Percentiles rank a stretch among this genome's conserved stretches.
Evolutionary conservation across 192 early-diverging fungal genomes (phyloP).

Genomic region (Coemansia sp.): DNA sequence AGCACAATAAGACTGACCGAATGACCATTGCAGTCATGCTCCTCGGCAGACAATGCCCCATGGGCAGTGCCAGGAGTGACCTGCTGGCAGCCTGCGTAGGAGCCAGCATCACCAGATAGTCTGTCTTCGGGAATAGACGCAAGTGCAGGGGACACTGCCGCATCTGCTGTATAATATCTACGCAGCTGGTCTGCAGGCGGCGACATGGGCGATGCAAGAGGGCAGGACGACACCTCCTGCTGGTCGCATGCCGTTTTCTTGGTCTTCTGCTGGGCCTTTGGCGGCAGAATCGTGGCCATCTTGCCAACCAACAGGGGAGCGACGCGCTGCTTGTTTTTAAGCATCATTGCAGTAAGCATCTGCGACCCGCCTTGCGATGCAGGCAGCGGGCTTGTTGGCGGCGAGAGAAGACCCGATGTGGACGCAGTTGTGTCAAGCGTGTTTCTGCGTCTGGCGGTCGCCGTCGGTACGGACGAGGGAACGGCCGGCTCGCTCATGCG

Average conservation of each 20-base stretch:
- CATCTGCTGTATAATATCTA: not conserved
- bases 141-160: not conserved
- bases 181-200: constrained; percentile 1
- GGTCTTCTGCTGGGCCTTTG: not conserved
- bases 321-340: constrained; percentile 2
- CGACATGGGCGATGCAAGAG: not conserved
- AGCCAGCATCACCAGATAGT: not conserved
- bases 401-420: not conserved
- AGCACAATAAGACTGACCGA: constrained; percentile 26
- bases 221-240: not conserved
- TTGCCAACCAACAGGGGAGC: constrained; percentile 3
- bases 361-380: not conserved
- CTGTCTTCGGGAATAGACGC: constrained; percentile 10
- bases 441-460: constrained; percentile 29
- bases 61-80: not conserved
- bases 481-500: constrained; percentile 36
- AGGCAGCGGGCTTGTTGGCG: not conserved
- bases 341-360: constrained; percentile 5
- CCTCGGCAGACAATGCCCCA: constrained; percentile 4
- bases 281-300: constrained; percentile 8
- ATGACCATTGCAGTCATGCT: not conserved
- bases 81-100: not conserved
- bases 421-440: constrained; percentile 20
- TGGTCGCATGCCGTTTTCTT: not conserved
- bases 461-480: constrained; percentile 14